phyloP scores from a whole-genome alignment of 805 yeast genomes.

The Pichia manshurica region DNA sequence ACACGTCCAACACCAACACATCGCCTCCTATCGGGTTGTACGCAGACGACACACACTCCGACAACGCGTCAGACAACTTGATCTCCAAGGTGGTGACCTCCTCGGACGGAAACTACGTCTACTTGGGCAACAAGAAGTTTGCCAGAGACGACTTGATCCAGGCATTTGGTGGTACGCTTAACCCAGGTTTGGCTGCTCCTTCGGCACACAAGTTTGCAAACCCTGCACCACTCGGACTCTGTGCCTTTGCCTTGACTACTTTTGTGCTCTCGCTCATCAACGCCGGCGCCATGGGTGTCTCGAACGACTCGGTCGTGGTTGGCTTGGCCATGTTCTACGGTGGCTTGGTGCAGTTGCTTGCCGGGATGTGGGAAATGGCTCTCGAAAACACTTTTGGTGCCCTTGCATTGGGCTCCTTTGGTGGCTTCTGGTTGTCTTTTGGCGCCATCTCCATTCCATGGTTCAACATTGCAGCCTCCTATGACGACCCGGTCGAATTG shows the following conservation, averaged over 20 bases:
- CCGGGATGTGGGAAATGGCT: conserved; percentile 75
- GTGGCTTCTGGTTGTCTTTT: conserved; percentile 75
- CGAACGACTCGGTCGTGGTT: conserved; percentile 53
- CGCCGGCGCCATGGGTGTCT: conserved; percentile 62
- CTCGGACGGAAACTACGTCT: conserved; percentile 56
- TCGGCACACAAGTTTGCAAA: conserved; percentile 60
- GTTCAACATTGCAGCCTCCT: conserved; percentile 51
- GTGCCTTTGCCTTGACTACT: conserved; percentile 65
- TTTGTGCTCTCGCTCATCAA: conserved; percentile 61
- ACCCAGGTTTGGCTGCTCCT: conserved; percentile 59
- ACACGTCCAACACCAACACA: conserved; percentile 3
- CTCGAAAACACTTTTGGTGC: conserved; percentile 74
- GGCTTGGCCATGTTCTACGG: conserved; percentile 68
- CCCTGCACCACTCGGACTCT: conserved; percentile 71
- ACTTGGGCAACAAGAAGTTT: conserved; percentile 68
- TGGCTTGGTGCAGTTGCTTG: conserved; percentile 63
- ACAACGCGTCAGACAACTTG: conserved; percentile 4
- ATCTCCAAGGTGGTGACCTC: conserved; percentile 38
- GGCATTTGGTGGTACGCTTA: conserved; percentile 81
- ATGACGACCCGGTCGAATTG: conserved; percentile 38
- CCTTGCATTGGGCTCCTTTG: conserved; percentile 53
- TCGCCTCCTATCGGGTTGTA: conserved; percentile 23
- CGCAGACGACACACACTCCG: conserved; percentile 11
- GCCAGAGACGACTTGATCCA: conserved; percentile 49
- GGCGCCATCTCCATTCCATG: conserved; percentile 58